phyloP scores from a whole-genome alignment of 352 stramenopile species.

The Blastocystis sp. region DNA sequence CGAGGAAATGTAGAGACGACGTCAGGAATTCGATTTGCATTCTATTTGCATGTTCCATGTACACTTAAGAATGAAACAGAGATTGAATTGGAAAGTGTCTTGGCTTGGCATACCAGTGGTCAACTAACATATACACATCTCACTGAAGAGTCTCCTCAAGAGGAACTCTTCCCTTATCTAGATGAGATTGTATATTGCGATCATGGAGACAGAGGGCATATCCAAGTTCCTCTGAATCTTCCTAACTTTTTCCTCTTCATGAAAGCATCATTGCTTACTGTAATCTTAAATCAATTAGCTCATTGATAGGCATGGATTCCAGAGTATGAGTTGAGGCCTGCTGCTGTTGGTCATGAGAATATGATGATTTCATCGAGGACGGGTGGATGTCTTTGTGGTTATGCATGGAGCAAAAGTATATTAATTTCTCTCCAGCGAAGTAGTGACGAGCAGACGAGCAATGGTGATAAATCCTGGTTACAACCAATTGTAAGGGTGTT shows the following conservation, averaged over 20 bases:
- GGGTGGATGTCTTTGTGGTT: background rate
- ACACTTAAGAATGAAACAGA: background rate
- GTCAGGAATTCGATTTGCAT: background rate
- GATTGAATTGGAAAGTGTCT: background rate
- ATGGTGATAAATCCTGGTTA: background rate
- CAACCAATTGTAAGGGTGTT: background rate
- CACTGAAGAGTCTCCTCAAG: background rate
- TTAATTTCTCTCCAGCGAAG: background rate
- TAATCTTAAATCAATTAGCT: background rate
- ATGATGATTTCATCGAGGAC: background rate
- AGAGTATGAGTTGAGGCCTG: background rate
- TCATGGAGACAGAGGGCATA: background rate
- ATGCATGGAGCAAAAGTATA: conserved; percentile 12
- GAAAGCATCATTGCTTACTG: background rate
- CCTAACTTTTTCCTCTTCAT: conserved; percentile 24
- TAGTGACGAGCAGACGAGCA: background rate
- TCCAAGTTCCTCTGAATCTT: conserved; percentile 19
- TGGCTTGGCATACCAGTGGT: background rate
- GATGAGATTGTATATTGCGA: conserved; percentile 18
- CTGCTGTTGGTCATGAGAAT: background rate
- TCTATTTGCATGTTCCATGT: background rate
- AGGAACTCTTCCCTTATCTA: background rate
- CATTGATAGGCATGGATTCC: conserved; percentile 10
- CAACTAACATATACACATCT: background rate
- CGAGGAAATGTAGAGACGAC: background rate